A percentile compares a stretch with the other conserved stretches of the same genome.
These are phyloP conservation scores for Trichopus zeylanicus DNA, from an alignment of 116 monocot species.

Conservation along the genomic window DNA sequence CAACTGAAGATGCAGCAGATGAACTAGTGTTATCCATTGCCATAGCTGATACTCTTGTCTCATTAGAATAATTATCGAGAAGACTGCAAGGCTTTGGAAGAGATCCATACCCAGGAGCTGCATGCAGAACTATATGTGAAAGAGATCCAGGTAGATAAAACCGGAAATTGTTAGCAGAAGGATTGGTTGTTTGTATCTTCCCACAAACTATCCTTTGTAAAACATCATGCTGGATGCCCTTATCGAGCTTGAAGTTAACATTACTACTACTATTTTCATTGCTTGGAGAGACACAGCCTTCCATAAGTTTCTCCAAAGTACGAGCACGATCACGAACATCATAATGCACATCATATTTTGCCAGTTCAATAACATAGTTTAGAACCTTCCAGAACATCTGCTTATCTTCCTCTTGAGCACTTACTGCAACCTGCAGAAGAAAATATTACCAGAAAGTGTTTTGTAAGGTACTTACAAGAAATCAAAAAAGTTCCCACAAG, in stretches of 20 bases:
- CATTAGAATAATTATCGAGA: constrained; percentile 11
- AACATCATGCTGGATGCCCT: constrained; percentile 19
- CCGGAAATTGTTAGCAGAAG: constrained; percentile 16
- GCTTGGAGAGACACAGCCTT: not conserved
- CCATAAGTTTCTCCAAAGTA: constrained; percentile 46
- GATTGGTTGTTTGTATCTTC: constrained; percentile 14
- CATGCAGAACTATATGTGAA: constrained; percentile 90
- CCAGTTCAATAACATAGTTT: constrained; percentile 66
- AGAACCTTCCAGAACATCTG: constrained; percentile 38
- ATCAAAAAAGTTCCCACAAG: no score
- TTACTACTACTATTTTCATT: constrained; percentile 15
- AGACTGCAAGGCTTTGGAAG: constrained; percentile 86
- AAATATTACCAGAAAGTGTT: not conserved
- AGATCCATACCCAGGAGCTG: constrained; percentile 80
- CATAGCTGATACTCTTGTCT: constrained; percentile 7
- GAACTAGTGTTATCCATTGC: constrained; percentile 24
- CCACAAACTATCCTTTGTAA: constrained; percentile 31
- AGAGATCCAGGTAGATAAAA: constrained; percentile 93
- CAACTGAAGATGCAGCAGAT: constrained; percentile 46
- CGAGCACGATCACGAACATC: constrained; percentile 89
- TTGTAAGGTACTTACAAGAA: no score
- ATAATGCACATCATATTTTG: constrained; percentile 60
- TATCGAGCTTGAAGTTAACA: constrained; percentile 7
- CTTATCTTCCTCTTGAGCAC: constrained; percentile 30
- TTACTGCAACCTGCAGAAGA: constrained; percentile 32